Evolutionary conservation across 805 yeast species (phyloP), one percentile per base, ranked within the genome.

Genomic region (Saccharomycopsis sp.): DNA sequence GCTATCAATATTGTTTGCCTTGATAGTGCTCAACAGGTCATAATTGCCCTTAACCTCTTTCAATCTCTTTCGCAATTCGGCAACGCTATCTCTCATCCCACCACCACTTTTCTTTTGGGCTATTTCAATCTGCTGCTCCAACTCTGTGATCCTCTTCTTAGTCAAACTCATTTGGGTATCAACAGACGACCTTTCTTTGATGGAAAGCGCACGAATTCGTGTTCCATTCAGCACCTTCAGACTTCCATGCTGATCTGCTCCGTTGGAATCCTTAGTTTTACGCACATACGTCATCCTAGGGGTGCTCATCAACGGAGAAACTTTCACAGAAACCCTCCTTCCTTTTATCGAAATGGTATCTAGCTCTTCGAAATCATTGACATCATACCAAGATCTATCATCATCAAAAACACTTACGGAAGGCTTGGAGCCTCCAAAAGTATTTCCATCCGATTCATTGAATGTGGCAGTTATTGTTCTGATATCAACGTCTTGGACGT

Each of bases 201-300:
- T n/a, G n/a, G n/a, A n/a, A n/a, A n/a, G n/a, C n/a, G n/a, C n/a
- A n/a, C n/a, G n/a, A n/a, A n/a, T n/a, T n/a, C n/a, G n/a, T n/a
- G n/a, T n/a, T n/a, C n/a, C n/a, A n/a, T n/a, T n/a, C n/a, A n/a
- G n/a, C n/a, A n/a, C n/a, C n/a, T n/a, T n/a, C n/a, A n/a, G n/a
- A n/a, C n/a, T n/a, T n/a, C n/a, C n/a, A n/a, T n/a, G n/a, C n/a
- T n/a, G n/a, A n/a, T n/a, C n/a, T n/a, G n/a, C n/a, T n/a, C n/a
- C 15, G 19, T 64, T 63, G 2, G 65, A 69, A 46, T 70, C 66
- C 38, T 66, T 68, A 2, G 85, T 76, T 48, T 80, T 76, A 36
- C 89, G 67, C 46, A 71, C 62, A 55, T 84, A 88, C 2, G 79
- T 65, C 54, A 87, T 79, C 33, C 74, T 63, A 4, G 89, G 83